Evolutionary conservation across 129 eudicot genomes (phyloP), one percentile per base, ranked within the genome.

Genomic region (Chrysanthemum lavandulifolium): DNA sequence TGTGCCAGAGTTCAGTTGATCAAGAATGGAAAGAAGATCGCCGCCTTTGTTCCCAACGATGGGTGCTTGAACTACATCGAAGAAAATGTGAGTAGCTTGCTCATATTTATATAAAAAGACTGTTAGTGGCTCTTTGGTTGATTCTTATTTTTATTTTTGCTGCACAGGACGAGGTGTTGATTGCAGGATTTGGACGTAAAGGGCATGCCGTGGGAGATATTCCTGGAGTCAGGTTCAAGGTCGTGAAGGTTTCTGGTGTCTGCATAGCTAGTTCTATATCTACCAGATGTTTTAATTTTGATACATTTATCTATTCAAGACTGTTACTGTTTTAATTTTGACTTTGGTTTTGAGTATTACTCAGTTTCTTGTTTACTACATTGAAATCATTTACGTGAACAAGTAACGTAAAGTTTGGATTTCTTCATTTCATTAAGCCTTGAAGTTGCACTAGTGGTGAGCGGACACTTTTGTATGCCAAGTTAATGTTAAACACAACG

Each of bases 181-280:
- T 79, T 75, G 83, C 80, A 9, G 85, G 86, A 68, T 75, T 81
- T 23, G 83, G 86, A 23, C 76, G 82, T 2, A 82, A 70, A 56
- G 86, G 87, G 52, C 87, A 83, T 72, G 87, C 87, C 27, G 87
- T 83, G 27, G 87, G 87, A 79, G 87, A 84, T 76, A 84, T 84
- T 72, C 87, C 87, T 13, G 87, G 87, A 29, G 84, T 84, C 47
- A 77, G 89, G 54, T 79, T 85, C 49, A 82, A 85, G 59, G 84
- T 78, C 70, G 82, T 85, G 59, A 84, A 84, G 87, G 87, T 84
- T 5, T 81, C 87, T 3, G 87, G 87, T 19, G 87, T 84, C 1
- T 64, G 53, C 19, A 19, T 56, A 55, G 69, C 72, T 57, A 58
- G 60, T 59, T 68, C 8, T 59, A 10, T 13, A 18, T 64, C 27